phyloP scores from a whole-genome alignment of 208 protist species.

The Balamuthia mandrillaris region DNA sequence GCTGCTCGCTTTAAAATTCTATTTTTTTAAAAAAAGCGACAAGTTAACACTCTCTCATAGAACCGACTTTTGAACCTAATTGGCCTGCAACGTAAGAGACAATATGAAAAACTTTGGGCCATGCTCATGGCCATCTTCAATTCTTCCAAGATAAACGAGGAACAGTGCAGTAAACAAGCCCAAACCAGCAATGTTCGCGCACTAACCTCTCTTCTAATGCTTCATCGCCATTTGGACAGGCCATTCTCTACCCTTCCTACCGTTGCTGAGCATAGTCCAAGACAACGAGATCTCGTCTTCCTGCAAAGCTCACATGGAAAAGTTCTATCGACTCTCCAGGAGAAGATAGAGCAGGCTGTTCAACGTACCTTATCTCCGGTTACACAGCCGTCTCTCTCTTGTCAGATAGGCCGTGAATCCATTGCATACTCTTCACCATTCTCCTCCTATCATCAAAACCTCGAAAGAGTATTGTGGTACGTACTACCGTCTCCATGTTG shows the following conservation, averaged over 20 bases:
- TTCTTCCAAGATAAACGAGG: conserved; percentile 18
- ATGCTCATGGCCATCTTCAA: conserved; percentile 17
- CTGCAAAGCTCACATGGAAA: conserved; percentile 3
- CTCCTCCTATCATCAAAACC: conserved; percentile 24
- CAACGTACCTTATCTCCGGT: background rate
- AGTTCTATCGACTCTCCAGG: background rate
- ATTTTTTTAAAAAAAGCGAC: background rate
- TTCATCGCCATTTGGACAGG: too few relatives aligned
- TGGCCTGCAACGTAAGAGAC: too few relatives aligned
- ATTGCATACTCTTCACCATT: background rate
- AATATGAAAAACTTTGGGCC: too few relatives aligned
- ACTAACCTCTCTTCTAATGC: conserved; percentile 6
- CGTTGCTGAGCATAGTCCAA: background rate
- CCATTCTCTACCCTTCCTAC: too few relatives aligned
- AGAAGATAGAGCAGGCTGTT: background rate
- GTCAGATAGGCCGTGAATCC: background rate
- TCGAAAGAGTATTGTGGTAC: conserved; percentile 18
- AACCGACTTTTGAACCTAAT: too few relatives aligned
- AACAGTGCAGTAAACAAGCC: conserved; percentile 11
- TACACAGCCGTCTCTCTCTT: background rate
- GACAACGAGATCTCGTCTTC: conserved; percentile 21
- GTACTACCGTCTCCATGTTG: background rate
- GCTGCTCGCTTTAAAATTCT: background rate
- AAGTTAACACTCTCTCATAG: too few relatives aligned
- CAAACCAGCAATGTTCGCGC: background rate